phyloP scores from a whole-genome alignment of 306 rosid genomes.

The Quercus suber region DNA sequence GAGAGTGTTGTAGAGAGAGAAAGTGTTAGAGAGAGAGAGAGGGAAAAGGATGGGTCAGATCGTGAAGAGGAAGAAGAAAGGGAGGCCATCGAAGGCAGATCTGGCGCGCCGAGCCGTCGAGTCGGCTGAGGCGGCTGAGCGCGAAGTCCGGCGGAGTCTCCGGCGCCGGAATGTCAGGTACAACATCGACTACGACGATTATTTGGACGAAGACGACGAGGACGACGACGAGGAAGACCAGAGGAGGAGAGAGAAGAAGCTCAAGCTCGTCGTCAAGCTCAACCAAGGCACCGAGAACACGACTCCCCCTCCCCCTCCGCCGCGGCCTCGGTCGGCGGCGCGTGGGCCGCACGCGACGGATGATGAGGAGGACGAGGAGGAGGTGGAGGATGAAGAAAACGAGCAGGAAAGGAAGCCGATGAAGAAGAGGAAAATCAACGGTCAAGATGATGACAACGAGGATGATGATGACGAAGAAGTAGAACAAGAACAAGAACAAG shows the following conservation, averaged over 20 bases:
- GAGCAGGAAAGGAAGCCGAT: constrained; percentile 43
- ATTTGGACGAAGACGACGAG: constrained; percentile 64
- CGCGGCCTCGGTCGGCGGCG: constrained; percentile 26
- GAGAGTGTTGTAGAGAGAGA: constrained; percentile 24
- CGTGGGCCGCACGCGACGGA: constrained; percentile 45
- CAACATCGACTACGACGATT: constrained; percentile 85
- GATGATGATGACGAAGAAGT: constrained; percentile 32
- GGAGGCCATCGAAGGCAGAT: constrained; percentile 95
- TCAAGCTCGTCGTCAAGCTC: constrained; percentile 82
- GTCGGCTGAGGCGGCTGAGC: constrained; percentile 37
- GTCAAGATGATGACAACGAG: constrained; percentile 22
- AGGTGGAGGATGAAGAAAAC: constrained; percentile 20
- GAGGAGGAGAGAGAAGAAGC: constrained; percentile 77
- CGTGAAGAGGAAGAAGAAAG: constrained; percentile 99
- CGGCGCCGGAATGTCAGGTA: constrained; percentile 87
- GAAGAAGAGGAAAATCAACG: constrained; percentile 44
- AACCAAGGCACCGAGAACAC: constrained; percentile 38
- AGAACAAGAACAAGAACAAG: constrained; percentile 15
- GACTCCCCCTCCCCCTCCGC: not conserved
- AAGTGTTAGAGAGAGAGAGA: constrained; percentile 19
- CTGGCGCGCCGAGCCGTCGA: constrained; percentile 75
- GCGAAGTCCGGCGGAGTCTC: constrained; percentile 76
- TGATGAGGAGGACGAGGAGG: constrained; percentile 11
- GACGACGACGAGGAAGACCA: constrained; percentile 77
- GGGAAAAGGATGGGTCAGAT: constrained; percentile 80